These are phyloP conservation scores for Podospora australis DNA, from an alignment of 495 filamentous ascomycete species.

Conservation along the genomic window DNA sequence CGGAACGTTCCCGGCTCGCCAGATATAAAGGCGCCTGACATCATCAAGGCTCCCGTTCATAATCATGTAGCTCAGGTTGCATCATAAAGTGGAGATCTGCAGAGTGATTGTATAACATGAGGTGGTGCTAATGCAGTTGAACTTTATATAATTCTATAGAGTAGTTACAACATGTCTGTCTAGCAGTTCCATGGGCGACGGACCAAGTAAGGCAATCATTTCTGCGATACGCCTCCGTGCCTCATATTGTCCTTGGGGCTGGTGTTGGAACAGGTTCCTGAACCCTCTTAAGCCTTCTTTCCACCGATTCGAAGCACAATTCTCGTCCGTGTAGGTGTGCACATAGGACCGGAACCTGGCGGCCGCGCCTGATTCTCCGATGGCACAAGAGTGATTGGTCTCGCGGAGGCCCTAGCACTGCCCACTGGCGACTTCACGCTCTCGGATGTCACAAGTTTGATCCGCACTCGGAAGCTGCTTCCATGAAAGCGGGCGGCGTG, in stretches of 20 bases:
- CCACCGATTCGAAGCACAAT: neutral
- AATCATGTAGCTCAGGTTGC: neutral
- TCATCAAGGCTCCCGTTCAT: neutral
- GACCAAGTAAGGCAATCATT: neutral
- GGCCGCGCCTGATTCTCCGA: neutral
- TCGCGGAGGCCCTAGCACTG: neutral
- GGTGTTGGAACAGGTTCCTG: neutral
- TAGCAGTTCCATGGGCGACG: neutral
- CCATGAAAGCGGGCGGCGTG: conserved; percentile 7
- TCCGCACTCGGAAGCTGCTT: conserved; percentile 9
- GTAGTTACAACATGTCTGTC: neutral
- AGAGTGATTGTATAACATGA: neutral
- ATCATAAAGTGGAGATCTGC: neutral
- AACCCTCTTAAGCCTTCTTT: neutral
- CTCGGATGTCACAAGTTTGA: conserved; percentile 3
- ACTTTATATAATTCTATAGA: neutral
- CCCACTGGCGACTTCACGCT: neutral
- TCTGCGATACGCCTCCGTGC: neutral
- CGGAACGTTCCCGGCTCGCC: neutral
- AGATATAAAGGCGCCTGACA: neutral
- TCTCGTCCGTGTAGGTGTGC: neutral
- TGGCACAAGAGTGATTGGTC: neutral
- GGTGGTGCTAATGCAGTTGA: neutral
- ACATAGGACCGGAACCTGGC: neutral
- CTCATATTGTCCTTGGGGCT: neutral